A percentile compares a stretch with the other conserved stretches of the same genome.
phyloP scores from a whole-genome alignment of 495 filamentous ascomycete genomes.

The Mycothermus thermophilus region DNA sequence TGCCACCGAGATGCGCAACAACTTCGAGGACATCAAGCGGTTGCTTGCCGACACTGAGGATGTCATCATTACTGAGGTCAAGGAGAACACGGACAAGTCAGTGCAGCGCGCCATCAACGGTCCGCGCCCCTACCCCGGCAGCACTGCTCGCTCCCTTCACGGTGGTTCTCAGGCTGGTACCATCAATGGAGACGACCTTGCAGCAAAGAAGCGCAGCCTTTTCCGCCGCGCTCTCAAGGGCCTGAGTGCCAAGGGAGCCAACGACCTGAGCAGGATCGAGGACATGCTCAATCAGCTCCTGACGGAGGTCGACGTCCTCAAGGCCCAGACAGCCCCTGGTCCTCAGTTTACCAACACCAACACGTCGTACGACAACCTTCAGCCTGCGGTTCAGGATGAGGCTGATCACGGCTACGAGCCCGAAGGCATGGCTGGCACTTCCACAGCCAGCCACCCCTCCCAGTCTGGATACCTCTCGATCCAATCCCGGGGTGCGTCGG shows the following conservation, averaged over 20 bases:
- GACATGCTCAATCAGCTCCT: slow-evolving; percentile 88
- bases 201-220: slow-evolving; percentile 71
- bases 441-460: slow-evolving; percentile 51
- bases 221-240: slow-evolving; percentile 86
- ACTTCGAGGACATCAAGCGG: slow-evolving; percentile 91
- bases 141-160: slow-evolving; percentile 41
- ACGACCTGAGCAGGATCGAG: slow-evolving; percentile 84
- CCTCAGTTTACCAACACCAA: slow-evolving; percentile 27
- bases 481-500: slow-evolving; percentile 48
- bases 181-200: slow-evolving; percentile 49
- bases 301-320: slow-evolving; percentile 79
- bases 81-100: slow-evolving; percentile 73
- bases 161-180: slow-evolving; percentile 47
- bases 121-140: slow-evolving; percentile 69
- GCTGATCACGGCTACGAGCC: slow-evolving; percentile 63
- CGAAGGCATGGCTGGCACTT: slow-evolving; percentile 66
- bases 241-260: slow-evolving; percentile 68
- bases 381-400: slow-evolving; percentile 42
- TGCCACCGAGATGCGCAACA: slow-evolving; percentile 93
- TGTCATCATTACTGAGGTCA: slow-evolving; percentile 65
- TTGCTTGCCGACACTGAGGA: slow-evolving; percentile 78
- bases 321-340: slow-evolving; percentile 40
- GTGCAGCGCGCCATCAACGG: slow-evolving; percentile 71
- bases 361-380: slow-evolving; percentile 40
- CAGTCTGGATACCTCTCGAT: slow-evolving; percentile 67